Percentiles rank a stretch among this genome's conserved stretches.
phyloP scores from a whole-genome alignment of 495 filamentous ascomycete species.

The Geoglossum glabrum region DNA sequence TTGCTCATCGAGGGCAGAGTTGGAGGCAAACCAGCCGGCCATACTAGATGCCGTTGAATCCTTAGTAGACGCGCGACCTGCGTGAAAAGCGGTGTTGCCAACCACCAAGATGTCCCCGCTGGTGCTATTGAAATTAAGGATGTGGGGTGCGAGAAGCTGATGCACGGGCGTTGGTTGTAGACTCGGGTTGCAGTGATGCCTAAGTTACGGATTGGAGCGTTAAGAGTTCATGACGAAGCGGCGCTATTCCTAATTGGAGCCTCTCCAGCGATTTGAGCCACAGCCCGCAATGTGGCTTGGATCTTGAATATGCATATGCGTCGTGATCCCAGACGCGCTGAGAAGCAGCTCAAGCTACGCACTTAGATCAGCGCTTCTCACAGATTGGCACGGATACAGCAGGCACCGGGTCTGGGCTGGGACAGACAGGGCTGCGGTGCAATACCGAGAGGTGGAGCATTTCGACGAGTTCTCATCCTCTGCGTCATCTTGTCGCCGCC shows the following conservation, averaged over 20 bases:
- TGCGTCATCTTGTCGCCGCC: neutral
- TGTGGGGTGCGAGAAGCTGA: neutral
- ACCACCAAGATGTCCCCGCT: neutral
- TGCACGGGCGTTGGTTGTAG: neutral
- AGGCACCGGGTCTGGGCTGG: no score
- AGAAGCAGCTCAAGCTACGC: neutral
- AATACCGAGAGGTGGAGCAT: no score
- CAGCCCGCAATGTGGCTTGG: neutral
- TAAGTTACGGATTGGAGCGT: neutral
- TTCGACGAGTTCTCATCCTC: no score
- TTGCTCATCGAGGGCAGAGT: slow-evolving; percentile 82
- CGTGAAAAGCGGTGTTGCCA: neutral
- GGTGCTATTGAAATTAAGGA: neutral
- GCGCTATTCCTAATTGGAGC: neutral
- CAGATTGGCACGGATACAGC: neutral
- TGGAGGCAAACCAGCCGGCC: slow-evolving; percentile 80
- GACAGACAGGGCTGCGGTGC: no score
- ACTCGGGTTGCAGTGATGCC: neutral
- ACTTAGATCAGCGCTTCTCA: neutral
- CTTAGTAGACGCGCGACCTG: neutral
- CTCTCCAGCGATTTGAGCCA: neutral
- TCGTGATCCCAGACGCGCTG: neutral
- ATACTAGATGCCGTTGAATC: slow-evolving; percentile 23
- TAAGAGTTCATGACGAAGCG: neutral
- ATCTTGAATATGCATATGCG: neutral